phyloP scores from a whole-genome alignment of 1,284 basidiomycete species.

The Irpex sp. region DNA sequence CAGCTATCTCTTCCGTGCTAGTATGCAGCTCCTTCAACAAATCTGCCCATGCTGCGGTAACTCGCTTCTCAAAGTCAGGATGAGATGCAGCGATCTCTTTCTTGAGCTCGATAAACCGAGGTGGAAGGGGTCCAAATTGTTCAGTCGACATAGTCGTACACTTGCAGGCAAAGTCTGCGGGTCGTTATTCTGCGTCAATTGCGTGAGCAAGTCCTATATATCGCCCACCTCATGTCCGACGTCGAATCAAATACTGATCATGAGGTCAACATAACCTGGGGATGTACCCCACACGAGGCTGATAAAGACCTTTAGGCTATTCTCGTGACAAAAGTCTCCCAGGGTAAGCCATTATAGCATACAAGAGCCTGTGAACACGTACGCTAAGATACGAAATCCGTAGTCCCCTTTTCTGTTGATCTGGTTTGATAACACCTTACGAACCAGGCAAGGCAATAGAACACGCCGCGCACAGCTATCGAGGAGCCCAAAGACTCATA shows the following conservation, averaged over 20 bases:
- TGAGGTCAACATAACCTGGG: background rate
- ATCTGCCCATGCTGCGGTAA: conserved; percentile 54
- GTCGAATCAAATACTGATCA: conserved; percentile 1
- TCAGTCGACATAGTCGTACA: background rate
- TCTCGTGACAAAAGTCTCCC: background rate
- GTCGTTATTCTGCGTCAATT: background rate
- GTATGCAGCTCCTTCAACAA: conserved; percentile 47
- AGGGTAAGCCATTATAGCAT: background rate
- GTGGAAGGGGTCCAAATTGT: conserved; percentile 32
- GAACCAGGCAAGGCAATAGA: background rate
- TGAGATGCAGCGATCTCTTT: conserved; percentile 47
- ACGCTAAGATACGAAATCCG: background rate
- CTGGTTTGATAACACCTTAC: background rate
- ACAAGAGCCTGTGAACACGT: background rate
- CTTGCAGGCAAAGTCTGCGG: background rate
- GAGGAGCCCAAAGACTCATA: too few species aligned
- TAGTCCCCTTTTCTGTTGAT: background rate
- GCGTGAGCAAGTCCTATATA: background rate
- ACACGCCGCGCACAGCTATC: too few species aligned
- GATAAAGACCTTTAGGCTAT: background rate
- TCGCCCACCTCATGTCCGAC: background rate
- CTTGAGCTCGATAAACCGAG: conserved; percentile 53
- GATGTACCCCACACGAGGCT: conserved; percentile 4
- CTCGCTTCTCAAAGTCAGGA: conserved; percentile 47
- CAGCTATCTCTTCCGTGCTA: conserved; percentile 15